These are phyloP conservation scores for Meyerozyma athensensis DNA, from an alignment of 1,139 yeast species.

Conservation along the genomic window DNA sequence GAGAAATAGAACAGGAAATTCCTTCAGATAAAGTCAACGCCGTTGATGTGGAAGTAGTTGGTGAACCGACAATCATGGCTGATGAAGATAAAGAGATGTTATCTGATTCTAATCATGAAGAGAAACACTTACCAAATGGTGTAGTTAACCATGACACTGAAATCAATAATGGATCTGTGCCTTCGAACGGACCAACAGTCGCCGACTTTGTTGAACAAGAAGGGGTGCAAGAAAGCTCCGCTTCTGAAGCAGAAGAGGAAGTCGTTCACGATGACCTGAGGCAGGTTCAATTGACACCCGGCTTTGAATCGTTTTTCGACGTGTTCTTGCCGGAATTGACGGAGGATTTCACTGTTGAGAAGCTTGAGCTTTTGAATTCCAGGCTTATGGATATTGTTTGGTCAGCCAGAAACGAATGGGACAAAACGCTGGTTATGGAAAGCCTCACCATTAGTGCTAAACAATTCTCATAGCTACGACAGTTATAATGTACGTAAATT, in stretches of 20 bases:
- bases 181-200: conserved; percentile 9
- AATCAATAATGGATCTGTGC: not conserved
- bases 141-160: not conserved
- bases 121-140: not conserved
- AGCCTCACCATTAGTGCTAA: conserved; percentile 19
- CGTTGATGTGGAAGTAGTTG: conserved; percentile 1
- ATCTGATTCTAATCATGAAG: not conserved
- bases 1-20: not conserved
- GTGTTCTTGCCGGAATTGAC: conserved; percentile 41
- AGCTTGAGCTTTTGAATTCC: conserved; percentile 70
- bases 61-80: not conserved
- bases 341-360: conserved; percentile 55
- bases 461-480: not conserved
- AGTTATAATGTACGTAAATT: not conserved
- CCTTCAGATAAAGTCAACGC: not conserved
- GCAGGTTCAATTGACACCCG: conserved; percentile 22
- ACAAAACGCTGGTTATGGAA: conserved; percentile 44
- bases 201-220: no score
- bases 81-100: not conserved
- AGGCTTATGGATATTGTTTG: conserved; percentile 70
- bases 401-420: conserved; percentile 64
- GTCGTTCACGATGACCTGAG: conserved; percentile 14
- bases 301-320: conserved; percentile 21
- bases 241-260: conserved; percentile 21
- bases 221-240: conserved; percentile 11